Evolutionary conservation across 306 rosid genomes (phyloP).

Genomic region (Quercus suber): DNA sequence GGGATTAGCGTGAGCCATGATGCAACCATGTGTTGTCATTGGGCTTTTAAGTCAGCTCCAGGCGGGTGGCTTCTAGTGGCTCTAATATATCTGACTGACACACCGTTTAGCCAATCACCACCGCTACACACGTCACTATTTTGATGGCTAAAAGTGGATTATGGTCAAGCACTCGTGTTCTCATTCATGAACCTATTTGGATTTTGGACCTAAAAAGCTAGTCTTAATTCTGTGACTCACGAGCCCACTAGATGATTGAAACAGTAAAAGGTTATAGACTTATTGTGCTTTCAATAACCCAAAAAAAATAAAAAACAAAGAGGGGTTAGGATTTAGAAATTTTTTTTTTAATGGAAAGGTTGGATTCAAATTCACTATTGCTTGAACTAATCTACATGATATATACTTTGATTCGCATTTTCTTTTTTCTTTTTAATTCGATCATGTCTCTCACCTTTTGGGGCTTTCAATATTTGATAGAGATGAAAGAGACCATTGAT

Average conservation of each 20-base stretch:
- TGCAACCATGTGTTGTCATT: slow-evolving; percentile 19
- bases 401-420: too few species aligned
- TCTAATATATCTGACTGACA: background rate
- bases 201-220: slow-evolving; percentile 13
- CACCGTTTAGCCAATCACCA: background rate
- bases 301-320: background rate
- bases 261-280: background rate
- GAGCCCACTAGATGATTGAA: slow-evolving; percentile 21
- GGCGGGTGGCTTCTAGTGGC: slow-evolving; percentile 10
- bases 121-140: slow-evolving; percentile 3
- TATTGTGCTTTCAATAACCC: background rate
- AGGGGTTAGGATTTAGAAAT: too few species aligned
- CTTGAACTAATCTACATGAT: too few species aligned
- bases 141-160: background rate
- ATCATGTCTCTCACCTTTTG: too few species aligned
- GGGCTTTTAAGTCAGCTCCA: slow-evolving; percentile 14
- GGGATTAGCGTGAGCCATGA: slow-evolving; percentile 31
- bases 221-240: slow-evolving; percentile 13
- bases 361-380: too few species aligned
- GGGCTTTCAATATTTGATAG: too few species aligned
- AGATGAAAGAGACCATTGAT: too few species aligned
- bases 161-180: background rate
- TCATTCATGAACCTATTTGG: background rate
- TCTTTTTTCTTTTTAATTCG: too few species aligned
- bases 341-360: too few species aligned